Evolutionary conservation across 2,329 filamentous ascomycete species (phyloP).

Genomic region (Dothideomycetes sp.): DNA sequence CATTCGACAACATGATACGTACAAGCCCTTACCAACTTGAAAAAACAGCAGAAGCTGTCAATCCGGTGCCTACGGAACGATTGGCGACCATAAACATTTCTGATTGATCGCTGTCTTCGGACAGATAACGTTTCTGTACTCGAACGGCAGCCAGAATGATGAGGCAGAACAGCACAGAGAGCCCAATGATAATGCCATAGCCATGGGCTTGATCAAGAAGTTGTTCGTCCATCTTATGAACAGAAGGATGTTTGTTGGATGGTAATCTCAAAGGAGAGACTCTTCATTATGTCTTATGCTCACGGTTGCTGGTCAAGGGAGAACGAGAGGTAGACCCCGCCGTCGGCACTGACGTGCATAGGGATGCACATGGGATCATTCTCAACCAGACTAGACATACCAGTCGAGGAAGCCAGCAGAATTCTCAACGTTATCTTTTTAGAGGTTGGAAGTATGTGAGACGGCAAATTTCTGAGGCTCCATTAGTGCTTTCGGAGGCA

Average conservation of each 20-base stretch:
- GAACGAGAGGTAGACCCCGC: neutral
- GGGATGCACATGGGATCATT: slow-evolving; percentile 13
- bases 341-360: slow-evolving; percentile 12
- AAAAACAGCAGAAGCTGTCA: slow-evolving; percentile 27
- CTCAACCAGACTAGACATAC: slow-evolving; percentile 3
- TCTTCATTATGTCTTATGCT: neutral
- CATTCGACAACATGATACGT: neutral
- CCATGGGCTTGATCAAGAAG: slow-evolving; percentile 29
- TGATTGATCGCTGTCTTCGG: slow-evolving; percentile 36
- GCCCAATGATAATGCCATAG: slow-evolving; percentile 42
- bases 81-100: slow-evolving; percentile 36
- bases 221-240: slow-evolving; percentile 17
- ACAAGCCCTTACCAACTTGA: slow-evolving; percentile 21
- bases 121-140: slow-evolving; percentile 36
- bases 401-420: too few species aligned
- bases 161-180: slow-evolving; percentile 39
- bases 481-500: neutral
- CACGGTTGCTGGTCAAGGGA: neutral
- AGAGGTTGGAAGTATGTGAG: neutral
- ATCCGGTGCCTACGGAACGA: slow-evolving; percentile 21
- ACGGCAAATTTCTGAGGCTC: neutral
- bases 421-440: neutral
- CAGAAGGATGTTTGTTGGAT: neutral
- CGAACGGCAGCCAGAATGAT: slow-evolving; percentile 40
- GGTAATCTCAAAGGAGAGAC: neutral